Percentiles rank a stretch among this genome's conserved stretches.
Conservation (phyloP, 2,329 filamentous ascomycete species). For the Nemania sp. region DNA sequence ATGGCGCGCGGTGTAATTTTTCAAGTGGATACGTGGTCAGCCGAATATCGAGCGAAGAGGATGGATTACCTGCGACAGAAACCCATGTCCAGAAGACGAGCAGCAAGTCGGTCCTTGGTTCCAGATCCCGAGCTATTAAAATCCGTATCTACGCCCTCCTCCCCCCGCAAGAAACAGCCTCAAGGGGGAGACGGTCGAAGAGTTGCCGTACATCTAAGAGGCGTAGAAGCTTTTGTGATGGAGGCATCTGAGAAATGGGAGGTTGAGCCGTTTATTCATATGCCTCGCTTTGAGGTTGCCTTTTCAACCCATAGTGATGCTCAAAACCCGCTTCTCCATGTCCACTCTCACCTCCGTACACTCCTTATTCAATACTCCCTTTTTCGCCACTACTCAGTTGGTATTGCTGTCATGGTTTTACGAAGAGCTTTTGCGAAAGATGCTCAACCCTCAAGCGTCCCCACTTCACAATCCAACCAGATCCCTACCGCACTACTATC, state of each 20-base stretch:
- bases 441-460: slow-evolving; percentile 30
- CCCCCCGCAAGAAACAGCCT: slow-evolving; percentile 57
- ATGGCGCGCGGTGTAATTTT: slow-evolving; percentile 81
- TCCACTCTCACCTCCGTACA: slow-evolving; percentile 79
- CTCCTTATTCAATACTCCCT: slow-evolving; percentile 87
- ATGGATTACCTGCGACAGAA: slow-evolving; percentile 65
- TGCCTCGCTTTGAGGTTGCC: slow-evolving; percentile 86
- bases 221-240: slow-evolving; percentile 87
- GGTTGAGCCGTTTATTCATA: slow-evolving; percentile 78
- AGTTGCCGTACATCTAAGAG: slow-evolving; percentile 77
- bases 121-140: slow-evolving; percentile 68
- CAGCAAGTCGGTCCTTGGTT: slow-evolving; percentile 71
- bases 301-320: slow-evolving; percentile 83
- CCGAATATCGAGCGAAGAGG: slow-evolving; percentile 85
- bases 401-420: slow-evolving; percentile 78
- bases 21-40: slow-evolving; percentile 84
- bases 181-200: slow-evolving; percentile 75
- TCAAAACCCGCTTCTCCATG: slow-evolving; percentile 84
- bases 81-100: slow-evolving; percentile 65
- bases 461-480: slow-evolving; percentile 37
- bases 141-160: slow-evolving; percentile 53
- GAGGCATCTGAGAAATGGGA: slow-evolving; percentile 86
- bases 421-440: slow-evolving; percentile 67
- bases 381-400: slow-evolving; percentile 87
- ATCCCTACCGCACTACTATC: slow-evolving; percentile 44